These are phyloP conservation scores for Sphagnurus paluster DNA, from an alignment of 1,284 basidiomycete genomes.

Conservation along the genomic window DNA sequence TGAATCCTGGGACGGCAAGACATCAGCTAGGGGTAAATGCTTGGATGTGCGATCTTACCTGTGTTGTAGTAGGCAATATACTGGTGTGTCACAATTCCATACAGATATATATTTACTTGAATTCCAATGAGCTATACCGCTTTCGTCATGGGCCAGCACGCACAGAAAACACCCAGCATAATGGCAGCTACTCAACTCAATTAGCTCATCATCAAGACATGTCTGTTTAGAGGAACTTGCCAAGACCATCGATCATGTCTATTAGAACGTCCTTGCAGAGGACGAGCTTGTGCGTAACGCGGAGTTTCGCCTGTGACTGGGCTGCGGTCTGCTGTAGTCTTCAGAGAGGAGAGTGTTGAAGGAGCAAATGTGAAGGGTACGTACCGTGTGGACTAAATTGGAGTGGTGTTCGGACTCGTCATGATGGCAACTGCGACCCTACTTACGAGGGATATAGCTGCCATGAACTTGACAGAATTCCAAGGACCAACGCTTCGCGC, in stretches of 20 bases:
- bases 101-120: conserved; percentile 2
- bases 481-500: no score
- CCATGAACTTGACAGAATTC: no score
- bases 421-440: no score
- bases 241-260: not conserved
- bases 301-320: no score
- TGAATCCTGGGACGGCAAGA: conserved; percentile 1
- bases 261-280: no score
- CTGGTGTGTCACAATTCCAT: conserved; percentile 3
- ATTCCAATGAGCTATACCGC: not conserved
- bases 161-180: not conserved
- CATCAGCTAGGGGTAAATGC: not conserved
- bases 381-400: no score
- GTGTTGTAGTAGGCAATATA: conserved; percentile 2
- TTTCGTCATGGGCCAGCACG: not conserved
- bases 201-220: not conserved
- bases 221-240: not conserved
- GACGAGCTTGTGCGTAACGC: no score
- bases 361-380: no score
- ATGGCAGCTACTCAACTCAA: not conserved
- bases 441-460: no score
- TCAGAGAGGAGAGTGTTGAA: no score
- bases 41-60: not conserved
- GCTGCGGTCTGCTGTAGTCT: no score
- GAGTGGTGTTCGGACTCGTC: no score